Base-by-base conservation (phyloP, 352 stramenopile genomes). In the Globisporangium parvum region DNA sequence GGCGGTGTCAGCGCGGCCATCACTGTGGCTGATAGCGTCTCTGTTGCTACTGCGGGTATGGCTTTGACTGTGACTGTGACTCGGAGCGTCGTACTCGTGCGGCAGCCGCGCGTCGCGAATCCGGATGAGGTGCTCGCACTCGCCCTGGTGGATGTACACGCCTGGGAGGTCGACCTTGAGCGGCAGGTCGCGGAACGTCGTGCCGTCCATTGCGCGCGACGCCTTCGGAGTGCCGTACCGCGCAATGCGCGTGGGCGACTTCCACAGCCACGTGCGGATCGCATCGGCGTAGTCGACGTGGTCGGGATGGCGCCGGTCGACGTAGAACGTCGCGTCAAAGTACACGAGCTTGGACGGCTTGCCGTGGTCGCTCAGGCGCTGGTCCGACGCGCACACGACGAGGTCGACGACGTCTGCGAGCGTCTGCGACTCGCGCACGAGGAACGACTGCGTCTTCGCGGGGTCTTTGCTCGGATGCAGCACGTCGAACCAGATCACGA, bases 121-220 rank as follows among this genome's bases (percentile, higher is more conserved):
- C 6, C 77, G 67, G 17, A 88, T 24, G 54, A 91, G 49, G 57
- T 91, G 80, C 55, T 91, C 80, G 41, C 80, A 91, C 60, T 91
- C 80, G 46, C 80, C 80, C 33, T 89, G 78, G 58, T 91, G 80
- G 44, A 91, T 79, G 41, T 79, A 91, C 44, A 89, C 67, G 3
- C 76, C 78, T 0, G 78, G 75, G 8, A 77, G 47, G 46, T 91
- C 77, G 9, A 85, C 45, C 23, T 77, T 66, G 20, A 91, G 65
- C 42, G 70, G 56, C 18, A 91, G 42, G 40, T 89, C 73, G 9
- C 63, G 57, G 65, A 86, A 86, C 26, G 55, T 66, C 8, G 73
- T 76, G 44, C 50, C 59, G 20, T 89, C 78, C 21, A 91, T 59
- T 33, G 35, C 23, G 5, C 53, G 41, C 17, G 53, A 49, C 2